Conservation (phyloP, 2,329 filamentous ascomycete genomes). For the Alternaria conjuncta region DNA sequence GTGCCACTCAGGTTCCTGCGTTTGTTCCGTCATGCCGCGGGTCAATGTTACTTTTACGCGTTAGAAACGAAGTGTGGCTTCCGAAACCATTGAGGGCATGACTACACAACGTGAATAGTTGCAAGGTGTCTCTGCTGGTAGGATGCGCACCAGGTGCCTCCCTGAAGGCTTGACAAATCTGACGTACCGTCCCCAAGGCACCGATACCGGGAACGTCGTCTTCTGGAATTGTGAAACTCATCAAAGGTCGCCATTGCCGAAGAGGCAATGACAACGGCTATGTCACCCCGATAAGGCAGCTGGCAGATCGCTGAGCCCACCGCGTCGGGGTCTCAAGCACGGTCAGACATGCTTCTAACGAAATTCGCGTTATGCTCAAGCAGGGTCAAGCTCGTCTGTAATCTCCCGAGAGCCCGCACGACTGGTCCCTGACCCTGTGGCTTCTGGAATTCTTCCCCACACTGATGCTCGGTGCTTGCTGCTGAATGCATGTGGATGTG, state of each 20-base stretch:
- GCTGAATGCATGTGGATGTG: constrained; percentile 23
- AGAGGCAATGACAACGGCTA: constrained; percentile 29
- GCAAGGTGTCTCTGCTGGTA: not conserved
- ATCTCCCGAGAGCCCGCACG: constrained; percentile 38
- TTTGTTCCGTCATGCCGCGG: constrained; percentile 16
- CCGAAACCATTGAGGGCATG: constrained; percentile 14
- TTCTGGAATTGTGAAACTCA: constrained; percentile 32
- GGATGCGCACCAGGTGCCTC: constrained; percentile 2
- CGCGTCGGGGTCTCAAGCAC: constrained; percentile 33
- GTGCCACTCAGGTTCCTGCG: constrained; percentile 18
- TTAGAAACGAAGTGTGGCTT: constrained; percentile 6
- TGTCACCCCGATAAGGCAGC: constrained; percentile 37
- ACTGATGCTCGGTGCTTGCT: constrained; percentile 30
- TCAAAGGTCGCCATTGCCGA: constrained; percentile 32
- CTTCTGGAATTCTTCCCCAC: constrained; percentile 43
- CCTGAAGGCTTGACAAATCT: constrained; percentile 22
- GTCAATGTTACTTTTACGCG: constrained; percentile 16
- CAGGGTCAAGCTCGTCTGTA: constrained; percentile 31
- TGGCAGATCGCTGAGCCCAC: constrained; percentile 28
- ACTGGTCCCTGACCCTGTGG: constrained; percentile 40
- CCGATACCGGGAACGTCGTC: constrained; percentile 14
- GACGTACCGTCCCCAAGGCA: constrained; percentile 19
- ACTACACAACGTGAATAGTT: constrained; percentile 20
- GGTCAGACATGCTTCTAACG: constrained; percentile 29
- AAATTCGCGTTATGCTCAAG: constrained; percentile 42